Evolutionary conservation across 108 stramenopile species (phyloP), one percentile per base, ranked within the genome.

Genomic region (Cyclotella baltica): DNA sequence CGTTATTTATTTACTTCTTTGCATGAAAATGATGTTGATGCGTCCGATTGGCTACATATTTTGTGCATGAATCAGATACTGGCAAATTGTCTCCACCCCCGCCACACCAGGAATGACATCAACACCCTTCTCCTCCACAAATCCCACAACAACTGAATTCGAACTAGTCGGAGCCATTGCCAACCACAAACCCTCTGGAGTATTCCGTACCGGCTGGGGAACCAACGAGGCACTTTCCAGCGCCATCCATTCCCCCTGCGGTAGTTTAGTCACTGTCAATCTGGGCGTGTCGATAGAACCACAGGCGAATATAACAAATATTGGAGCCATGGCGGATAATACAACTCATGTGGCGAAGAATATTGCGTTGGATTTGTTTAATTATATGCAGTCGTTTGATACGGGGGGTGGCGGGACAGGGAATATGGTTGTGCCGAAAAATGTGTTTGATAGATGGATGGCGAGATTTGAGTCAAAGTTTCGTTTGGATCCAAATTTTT

Each of bases 381-480:
- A 86, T 38, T 95, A 87, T 66, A 90, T 95, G 89, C 86, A 81
- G 52, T 85, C 84, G 52, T 95, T 93, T 75, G 92, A 91, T 63
- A 82, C 83, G 10, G 84, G 85, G 20, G 82, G 56, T 3, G 75
- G 73, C 6, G 85, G 74, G 0, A 68, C 55, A 28, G 83, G 87
- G 0, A 76, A 80, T 61, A 92, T 95, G 89, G 58, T 85, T 18
- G 94, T 95, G 2, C 94, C 94, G 3, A 86, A 72, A 25, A 92
- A 93, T 85, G 88, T 95, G 3, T 95, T 95, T 85, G 94, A 95
- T 38, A 80, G 90, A 59, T 95, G 94, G 94, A 83, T 90, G 73
- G 62, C 83, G 50, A 84, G 94, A 75, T 95, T 95, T 56, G 94
- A 95, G 70, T 56, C 61, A 20, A 89, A 87, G 70, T 84, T 86